Conservation (phyloP, 2,329 filamentous ascomycete genomes). For the Ophiostoma pallidulum region DNA sequence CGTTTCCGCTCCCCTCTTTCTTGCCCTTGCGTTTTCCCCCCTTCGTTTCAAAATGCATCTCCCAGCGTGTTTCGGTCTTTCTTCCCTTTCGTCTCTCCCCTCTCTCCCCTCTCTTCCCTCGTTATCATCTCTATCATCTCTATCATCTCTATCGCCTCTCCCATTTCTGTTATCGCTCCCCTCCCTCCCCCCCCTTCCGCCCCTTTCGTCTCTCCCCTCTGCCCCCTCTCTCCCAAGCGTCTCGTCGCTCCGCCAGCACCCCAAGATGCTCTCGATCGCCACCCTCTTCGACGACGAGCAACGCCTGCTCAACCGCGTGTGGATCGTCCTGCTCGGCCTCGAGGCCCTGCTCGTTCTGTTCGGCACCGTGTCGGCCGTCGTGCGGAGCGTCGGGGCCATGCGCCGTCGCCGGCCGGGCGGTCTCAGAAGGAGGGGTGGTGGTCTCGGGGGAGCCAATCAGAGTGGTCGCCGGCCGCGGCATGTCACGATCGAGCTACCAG, state of each 20-base stretch:
- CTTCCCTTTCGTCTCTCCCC: background rate
- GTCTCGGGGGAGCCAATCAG: no score
- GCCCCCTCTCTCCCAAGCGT: background rate
- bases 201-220: background rate
- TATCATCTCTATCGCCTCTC: background rate
- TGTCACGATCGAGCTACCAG: conserved; percentile 10
- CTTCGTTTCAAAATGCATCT: background rate
- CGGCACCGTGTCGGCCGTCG: conserved; percentile 10
- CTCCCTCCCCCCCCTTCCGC: background rate
- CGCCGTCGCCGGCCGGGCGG: conserved; percentile 4
- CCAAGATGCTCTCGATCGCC: conserved; percentile 15
- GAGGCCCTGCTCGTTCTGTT: conserved; percentile 22
- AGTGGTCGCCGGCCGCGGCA: background rate
- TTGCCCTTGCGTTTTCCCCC: background rate
- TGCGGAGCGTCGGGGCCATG: conserved; percentile 9
- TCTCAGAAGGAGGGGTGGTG: background rate
- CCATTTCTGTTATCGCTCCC: no score
- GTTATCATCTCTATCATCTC: background rate
- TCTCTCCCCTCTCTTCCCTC: no score
- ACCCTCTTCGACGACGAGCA: conserved; percentile 21
- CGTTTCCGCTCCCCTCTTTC: background rate
- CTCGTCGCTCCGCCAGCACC: conserved; percentile 1
- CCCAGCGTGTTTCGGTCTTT: background rate
- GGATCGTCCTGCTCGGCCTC: conserved; percentile 22
- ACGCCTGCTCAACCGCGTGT: conserved; percentile 23